phyloP scores from a whole-genome alignment of 305 asterid species.

The Rubia peregrina region DNA sequence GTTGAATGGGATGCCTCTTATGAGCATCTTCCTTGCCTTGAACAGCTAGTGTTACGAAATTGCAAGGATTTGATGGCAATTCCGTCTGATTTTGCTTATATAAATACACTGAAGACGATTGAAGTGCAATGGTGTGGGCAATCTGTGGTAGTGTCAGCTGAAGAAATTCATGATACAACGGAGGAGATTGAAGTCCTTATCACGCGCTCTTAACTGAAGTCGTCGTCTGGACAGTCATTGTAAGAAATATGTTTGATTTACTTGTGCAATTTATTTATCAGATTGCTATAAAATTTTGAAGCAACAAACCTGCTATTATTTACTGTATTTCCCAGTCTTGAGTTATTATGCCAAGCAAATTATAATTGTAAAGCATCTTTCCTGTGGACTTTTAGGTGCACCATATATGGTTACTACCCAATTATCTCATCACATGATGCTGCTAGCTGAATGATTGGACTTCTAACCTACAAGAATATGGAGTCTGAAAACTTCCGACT shows the following conservation, averaged over 20 bases:
- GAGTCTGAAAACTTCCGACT: not conserved
- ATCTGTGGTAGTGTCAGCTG: constrained; percentile 20
- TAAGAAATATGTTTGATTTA: not conserved
- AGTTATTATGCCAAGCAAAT: not conserved
- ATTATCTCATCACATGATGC: not conserved
- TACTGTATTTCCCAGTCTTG: not conserved
- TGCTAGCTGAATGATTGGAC: not conserved
- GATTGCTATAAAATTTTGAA: not conserved
- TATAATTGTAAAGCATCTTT: not conserved
- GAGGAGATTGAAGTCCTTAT: constrained; percentile 8
- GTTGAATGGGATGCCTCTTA: constrained; percentile 9
- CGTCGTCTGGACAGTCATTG: not conserved
- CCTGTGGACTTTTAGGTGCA: not conserved
- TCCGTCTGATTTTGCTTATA: constrained; percentile 16
- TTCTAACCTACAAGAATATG: not conserved
- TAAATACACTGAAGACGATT: constrained; percentile 12
- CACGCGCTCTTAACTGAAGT: not conserved
- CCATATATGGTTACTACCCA: not conserved
- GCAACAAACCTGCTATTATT: not conserved
- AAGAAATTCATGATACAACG: not conserved
- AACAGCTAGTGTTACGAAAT: constrained; percentile 16
- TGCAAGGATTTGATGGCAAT: constrained; percentile 19
- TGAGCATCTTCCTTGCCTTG: constrained; percentile 24
- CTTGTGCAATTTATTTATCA: not conserved
- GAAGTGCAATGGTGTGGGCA: constrained; percentile 18